These are phyloP conservation scores for Blastobotrys persicus DNA, from an alignment of 1,139 yeast species.

Conservation along the genomic window DNA sequence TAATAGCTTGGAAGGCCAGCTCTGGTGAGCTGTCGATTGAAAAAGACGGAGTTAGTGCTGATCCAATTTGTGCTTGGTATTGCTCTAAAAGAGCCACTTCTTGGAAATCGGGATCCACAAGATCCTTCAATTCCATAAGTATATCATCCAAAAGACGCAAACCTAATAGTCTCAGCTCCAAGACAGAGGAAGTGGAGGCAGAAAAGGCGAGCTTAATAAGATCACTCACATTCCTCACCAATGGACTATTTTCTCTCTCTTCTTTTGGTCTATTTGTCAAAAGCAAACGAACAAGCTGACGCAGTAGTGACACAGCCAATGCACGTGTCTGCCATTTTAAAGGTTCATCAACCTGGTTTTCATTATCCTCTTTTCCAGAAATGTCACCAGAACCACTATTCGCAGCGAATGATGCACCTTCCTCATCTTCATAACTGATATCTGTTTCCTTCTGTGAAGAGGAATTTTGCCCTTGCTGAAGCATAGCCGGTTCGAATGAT, in stretches of 20 bases:
- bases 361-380: conserved; percentile 29
- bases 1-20: conserved; percentile 74
- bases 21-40: conserved; percentile 67
- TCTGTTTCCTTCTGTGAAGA: conserved; percentile 20
- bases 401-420: conserved; percentile 45
- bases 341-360: conserved; percentile 46
- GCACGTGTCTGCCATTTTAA: conserved; percentile 68
- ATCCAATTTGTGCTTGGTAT: conserved; percentile 90
- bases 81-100: conserved; percentile 76
- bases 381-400: conserved; percentile 31
- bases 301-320: conserved; percentile 58
- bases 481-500: conserved; percentile 21
- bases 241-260: conserved; percentile 30
- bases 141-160: conserved; percentile 63
- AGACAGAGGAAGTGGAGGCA: conserved; percentile 73
- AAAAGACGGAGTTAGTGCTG: conserved; percentile 91
- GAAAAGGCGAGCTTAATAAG: conserved; percentile 78
- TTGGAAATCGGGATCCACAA: conserved; percentile 72
- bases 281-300: conserved; percentile 48
- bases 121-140: conserved; percentile 46
- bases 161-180: conserved; percentile 62
- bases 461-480: conserved; percentile 36
- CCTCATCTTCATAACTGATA: conserved; percentile 42
- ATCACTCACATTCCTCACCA: conserved; percentile 60
- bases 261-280: conserved; percentile 44